Conservation (phyloP, 1,139 yeast species). For the Candida buenavistaensis region DNA sequence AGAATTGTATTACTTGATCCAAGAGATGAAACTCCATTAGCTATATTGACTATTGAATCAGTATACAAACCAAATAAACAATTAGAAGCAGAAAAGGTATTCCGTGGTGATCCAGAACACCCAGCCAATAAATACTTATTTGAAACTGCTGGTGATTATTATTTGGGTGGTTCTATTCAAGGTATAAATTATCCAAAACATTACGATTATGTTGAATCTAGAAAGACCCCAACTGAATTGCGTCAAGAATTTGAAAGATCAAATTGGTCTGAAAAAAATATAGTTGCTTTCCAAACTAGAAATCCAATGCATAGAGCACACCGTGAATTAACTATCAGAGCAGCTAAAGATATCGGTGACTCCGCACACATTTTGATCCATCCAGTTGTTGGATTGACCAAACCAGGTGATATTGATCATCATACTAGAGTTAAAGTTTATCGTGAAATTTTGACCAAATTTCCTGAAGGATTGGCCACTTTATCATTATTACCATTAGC, state of each 20-base stretch:
- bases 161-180: conserved; percentile 85
- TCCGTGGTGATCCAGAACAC: conserved; percentile 96
- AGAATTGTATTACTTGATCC: conserved; percentile 77
- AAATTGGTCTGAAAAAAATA: conserved; percentile 73
- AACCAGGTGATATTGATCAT: conserved; percentile 97
- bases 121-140: conserved; percentile 81
- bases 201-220: conserved; percentile 83
- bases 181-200: conserved; percentile 85
- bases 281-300: conserved; percentile 97
- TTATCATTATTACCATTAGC: conserved; percentile 89
- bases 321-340: conserved; percentile 92
- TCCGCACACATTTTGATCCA: conserved; percentile 77
- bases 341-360: conserved; percentile 60
- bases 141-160: conserved; percentile 77
- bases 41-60: conserved; percentile 77
- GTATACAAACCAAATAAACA: conserved; percentile 80
- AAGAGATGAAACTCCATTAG: conserved; percentile 79
- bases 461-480: conserved; percentile 92
- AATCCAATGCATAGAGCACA: conserved; percentile 99
- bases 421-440: conserved; percentile 96
- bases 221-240: conserved; percentile 89
- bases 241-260: conserved; percentile 77
- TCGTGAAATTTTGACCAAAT: conserved; percentile 86
- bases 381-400: conserved; percentile 95
- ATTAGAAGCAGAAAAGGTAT: conserved; percentile 79